Conservation (phyloP, 164 flowering plant genomes). For the Annona squamosa region DNA sequence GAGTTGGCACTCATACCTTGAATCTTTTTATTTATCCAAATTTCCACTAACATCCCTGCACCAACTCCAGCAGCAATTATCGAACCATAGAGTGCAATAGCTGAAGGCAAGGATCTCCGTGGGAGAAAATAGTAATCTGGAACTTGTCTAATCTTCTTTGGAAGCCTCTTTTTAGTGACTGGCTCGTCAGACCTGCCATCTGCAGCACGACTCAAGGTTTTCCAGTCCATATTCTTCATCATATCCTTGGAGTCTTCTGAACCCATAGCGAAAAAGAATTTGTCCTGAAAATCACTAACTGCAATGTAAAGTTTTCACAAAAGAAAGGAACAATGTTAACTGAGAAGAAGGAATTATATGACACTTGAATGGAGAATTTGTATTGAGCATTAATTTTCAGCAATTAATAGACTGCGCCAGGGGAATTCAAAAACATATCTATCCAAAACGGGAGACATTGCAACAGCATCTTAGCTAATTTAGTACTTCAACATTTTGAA, state of each 20-base stretch:
- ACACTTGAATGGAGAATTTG: not conserved
- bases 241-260: slow-evolving; percentile 46
- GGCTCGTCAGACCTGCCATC: slow-evolving; percentile 26
- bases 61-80: slow-evolving; percentile 72
- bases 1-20: slow-evolving; percentile 34
- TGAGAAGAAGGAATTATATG: not conserved
- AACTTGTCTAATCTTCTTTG: slow-evolving; percentile 54
- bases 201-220: slow-evolving; percentile 29
- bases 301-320: not conserved
- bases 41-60: slow-evolving; percentile 77
- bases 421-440: too few relatives aligned
- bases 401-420: too few relatives aligned
- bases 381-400: too few relatives aligned
- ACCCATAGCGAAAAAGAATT: slow-evolving; percentile 3
- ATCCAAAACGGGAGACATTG: too few relatives aligned
- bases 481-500: too few relatives aligned
- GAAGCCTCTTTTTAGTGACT: slow-evolving; percentile 49
- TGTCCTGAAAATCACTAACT: not conserved
- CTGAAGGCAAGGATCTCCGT: slow-evolving; percentile 51
- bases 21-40: slow-evolving; percentile 74
- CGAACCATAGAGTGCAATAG: slow-evolving; percentile 58
- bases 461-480: too few relatives aligned
- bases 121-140: slow-evolving; percentile 88
- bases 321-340: not conserved
- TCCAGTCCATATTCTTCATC: slow-evolving; percentile 56